phyloP scores from a whole-genome alignment of 2,329 filamentous ascomycete species.

The Periconia macrospinosa region DNA sequence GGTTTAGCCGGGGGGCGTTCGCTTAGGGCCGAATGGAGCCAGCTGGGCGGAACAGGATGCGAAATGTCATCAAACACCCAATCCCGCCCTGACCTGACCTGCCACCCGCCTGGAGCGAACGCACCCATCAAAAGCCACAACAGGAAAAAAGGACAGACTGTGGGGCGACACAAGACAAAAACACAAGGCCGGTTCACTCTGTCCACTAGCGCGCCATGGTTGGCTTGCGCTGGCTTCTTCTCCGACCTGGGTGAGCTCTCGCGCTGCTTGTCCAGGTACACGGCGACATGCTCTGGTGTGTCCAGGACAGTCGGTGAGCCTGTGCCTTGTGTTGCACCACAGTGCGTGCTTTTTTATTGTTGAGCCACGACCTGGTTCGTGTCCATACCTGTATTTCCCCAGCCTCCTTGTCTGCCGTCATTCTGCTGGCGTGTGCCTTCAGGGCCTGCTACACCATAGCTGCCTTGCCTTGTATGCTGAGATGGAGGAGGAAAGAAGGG shows the following conservation, averaged over 20 bases:
- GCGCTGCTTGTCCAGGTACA: constrained; percentile 7
- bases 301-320: constrained; percentile 11
- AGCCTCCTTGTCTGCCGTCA: constrained; percentile 36
- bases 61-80: constrained; percentile 6
- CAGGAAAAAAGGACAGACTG: neutral
- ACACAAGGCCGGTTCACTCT: neutral
- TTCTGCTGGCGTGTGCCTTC: constrained; percentile 24
- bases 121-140: neutral
- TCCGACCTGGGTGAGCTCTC: constrained; percentile 18
- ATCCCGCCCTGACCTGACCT: neutral
- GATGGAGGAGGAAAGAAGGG: constrained; percentile 47
- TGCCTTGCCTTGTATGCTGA: constrained; percentile 43
- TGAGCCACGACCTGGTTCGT: constrained; percentile 9
- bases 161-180: neutral
- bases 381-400: constrained; percentile 43
- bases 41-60: constrained; percentile 16
- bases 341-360: constrained; percentile 2
- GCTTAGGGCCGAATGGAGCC: constrained; percentile 22
- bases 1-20: constrained; percentile 16
- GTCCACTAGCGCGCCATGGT: neutral
- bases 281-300: constrained; percentile 13
- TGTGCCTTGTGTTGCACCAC: constrained; percentile 11
- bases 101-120: neutral
- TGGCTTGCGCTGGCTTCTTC: neutral
- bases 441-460: constrained; percentile 41